Base-by-base conservation (phyloP, 495 filamentous ascomycete genomes). In the Hyaloscypha bicolor region DNA sequence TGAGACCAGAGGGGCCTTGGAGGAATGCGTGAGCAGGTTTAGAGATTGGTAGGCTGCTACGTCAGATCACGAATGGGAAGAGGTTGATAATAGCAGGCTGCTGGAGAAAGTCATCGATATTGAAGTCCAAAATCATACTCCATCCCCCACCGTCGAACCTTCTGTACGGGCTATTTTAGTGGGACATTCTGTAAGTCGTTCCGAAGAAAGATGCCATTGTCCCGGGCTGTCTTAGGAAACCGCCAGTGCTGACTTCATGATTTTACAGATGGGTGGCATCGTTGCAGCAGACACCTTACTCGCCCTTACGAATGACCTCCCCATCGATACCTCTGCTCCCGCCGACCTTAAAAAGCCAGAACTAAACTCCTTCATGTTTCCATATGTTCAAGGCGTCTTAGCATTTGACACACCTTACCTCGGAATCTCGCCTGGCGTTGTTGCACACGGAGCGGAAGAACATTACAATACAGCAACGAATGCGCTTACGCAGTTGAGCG, bases 381-480 rank as follows among this genome's bases (percentile, higher is more conserved):
- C 87, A 22, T 87, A 86, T 73, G 82, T 99, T 68, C 89, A 92
- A 73, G 95, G 92, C 62, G 85, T 98, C 31, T 85, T 98, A 29
- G 93, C 94, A 39, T 97, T 98, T 75, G 95, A 99, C 77, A 99
- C 95, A 0, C 95, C 95, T 3, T 99, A 89, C 70, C 84, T 99
- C 0, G 94, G 95, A 22, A 93, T 99, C 65, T 87, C 91, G 6
- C 93, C 95, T 0, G 89, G 91, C 29, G 92, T 97, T 0, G 87
- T 97, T 6, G 93, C 94, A 4, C 90, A 97, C 73, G 90, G 91
- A 22, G 94, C 93, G 11, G 93, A 97, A 76, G 87, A 83, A 5
- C 93, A 97, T 67, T 92, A 92, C 75, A 89, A 90, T 52, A 89
- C 86, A 29, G 91, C 90, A 19, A 82, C 85, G 9, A 79, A 88